phyloP scores from a whole-genome alignment of 306 rosid species.

The Ochetophila trinervis region DNA sequence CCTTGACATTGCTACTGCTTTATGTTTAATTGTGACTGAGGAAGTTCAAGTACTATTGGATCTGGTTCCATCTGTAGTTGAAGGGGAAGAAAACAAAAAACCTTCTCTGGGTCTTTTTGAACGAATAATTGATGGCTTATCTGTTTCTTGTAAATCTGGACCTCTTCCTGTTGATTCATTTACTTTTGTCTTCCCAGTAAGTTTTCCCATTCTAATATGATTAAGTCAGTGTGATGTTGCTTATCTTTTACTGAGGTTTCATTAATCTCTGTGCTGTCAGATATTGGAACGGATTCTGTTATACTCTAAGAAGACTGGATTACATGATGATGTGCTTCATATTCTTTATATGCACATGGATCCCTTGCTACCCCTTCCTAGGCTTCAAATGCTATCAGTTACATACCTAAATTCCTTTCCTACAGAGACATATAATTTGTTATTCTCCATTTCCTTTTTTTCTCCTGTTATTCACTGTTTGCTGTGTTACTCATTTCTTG shows the following conservation, averaged over 20 bases:
- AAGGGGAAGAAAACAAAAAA: slow-evolving; percentile 52
- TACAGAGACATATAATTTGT: not conserved
- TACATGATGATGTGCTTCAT: slow-evolving; percentile 78
- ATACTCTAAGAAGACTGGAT: slow-evolving; percentile 82
- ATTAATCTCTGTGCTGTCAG: slow-evolving; percentile 37
- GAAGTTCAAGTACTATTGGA: slow-evolving; percentile 63
- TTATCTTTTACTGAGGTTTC: slow-evolving; percentile 29
- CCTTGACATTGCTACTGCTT: slow-evolving; percentile 84
- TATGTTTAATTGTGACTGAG: slow-evolving; percentile 72
- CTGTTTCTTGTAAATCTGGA: slow-evolving; percentile 83
- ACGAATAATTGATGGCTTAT: slow-evolving; percentile 66
- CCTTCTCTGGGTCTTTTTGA: slow-evolving; percentile 65
- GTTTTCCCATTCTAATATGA: slow-evolving; percentile 26
- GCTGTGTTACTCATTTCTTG: slow-evolving; percentile 21
- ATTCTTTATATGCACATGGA: slow-evolving; percentile 87
- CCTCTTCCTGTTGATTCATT: slow-evolving; percentile 98
- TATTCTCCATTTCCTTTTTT: not conserved
- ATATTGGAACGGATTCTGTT: slow-evolving; percentile 85
- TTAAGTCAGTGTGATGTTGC: slow-evolving; percentile 16
- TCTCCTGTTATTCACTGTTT: slow-evolving; percentile 7
- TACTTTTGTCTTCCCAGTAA: slow-evolving; percentile 87
- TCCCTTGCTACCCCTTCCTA: slow-evolving; percentile 88
- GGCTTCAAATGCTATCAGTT: slow-evolving; percentile 91
- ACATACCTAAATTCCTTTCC: slow-evolving; percentile 18
- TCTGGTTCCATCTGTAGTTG: slow-evolving; percentile 46